A percentile compares a stretch with the other conserved stretches of the same genome.
Evolutionary conservation across 2,329 filamentous ascomycete species (phyloP).

Genomic region (Phaeomoniella chlamydospora): DNA sequence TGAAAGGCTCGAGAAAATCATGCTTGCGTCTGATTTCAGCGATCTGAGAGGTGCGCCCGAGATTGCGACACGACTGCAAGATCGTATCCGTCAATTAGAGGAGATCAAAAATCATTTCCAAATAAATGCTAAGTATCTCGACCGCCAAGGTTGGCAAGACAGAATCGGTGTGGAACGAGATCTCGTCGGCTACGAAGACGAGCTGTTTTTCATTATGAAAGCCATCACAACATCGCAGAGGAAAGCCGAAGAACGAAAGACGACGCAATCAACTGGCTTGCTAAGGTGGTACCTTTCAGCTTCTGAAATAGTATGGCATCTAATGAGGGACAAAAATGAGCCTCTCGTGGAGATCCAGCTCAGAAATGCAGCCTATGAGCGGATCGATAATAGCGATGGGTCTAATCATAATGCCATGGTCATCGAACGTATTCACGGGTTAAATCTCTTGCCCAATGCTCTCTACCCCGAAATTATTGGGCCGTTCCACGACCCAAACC

Average conservation of each 20-base stretch:
- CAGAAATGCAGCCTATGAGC: constrained; percentile 79
- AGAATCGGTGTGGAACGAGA: constrained; percentile 80
- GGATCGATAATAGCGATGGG: constrained; percentile 91
- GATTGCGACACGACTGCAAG: constrained; percentile 82
- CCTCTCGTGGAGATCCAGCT: constrained; percentile 88
- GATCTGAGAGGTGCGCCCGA: constrained; percentile 86
- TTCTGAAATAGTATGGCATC: constrained; percentile 91
- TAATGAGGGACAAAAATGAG: constrained; percentile 74
- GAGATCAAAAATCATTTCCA: constrained; percentile 97
- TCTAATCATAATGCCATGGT: constrained; percentile 89
- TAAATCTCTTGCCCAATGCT: constrained; percentile 80
- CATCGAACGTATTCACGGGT: constrained; percentile 72
- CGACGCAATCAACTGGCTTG: constrained; percentile 61
- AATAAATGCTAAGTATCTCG: constrained; percentile 73
- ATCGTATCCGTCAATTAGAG: constrained; percentile 82
- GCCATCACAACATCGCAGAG: constrained; percentile 94
- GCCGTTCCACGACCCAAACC: constrained; percentile 61
- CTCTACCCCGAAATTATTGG: constrained; percentile 94
- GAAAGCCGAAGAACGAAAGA: constrained; percentile 57
- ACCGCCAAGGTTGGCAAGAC: constrained; percentile 84
- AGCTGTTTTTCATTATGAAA: constrained; percentile 99
- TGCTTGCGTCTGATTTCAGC: constrained; percentile 96
- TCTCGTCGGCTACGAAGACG: constrained; percentile 78
- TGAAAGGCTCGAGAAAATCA: constrained; percentile 93
- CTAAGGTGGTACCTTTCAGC: constrained; percentile 89